These are phyloP conservation scores for Teratosphaeriaceae sp. DNA, from an alignment of 2,329 filamentous ascomycete species.

Conservation along the genomic window DNA sequence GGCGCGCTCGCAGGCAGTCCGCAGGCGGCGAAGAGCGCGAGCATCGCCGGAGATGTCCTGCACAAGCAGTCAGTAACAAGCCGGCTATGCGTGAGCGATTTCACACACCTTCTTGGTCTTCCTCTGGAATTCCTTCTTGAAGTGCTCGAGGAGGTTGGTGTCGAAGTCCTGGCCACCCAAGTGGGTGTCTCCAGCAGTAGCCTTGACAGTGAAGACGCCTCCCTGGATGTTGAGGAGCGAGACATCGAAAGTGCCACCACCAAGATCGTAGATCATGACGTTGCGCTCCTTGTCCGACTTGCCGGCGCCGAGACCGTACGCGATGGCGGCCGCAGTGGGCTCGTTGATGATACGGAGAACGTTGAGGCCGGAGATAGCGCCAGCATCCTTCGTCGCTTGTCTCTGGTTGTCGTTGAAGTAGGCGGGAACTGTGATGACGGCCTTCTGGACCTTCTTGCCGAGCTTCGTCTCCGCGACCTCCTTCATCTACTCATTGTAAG, in stretches of 20 bases:
- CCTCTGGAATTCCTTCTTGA: slow-evolving; percentile 86
- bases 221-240: slow-evolving; percentile 98
- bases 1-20: slow-evolving; percentile 98
- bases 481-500: slow-evolving; percentile 67
- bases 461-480: slow-evolving; percentile 98
- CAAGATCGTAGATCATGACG: slow-evolving; percentile 98
- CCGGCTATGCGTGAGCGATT: too few species aligned
- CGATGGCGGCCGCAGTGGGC: slow-evolving; percentile 95
- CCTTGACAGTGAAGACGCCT: slow-evolving; percentile 98
- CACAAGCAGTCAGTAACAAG: too few species aligned
- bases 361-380: slow-evolving; percentile 94
- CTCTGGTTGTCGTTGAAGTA: slow-evolving; percentile 99
- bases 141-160: slow-evolving; percentile 89
- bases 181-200: slow-evolving; percentile 95
- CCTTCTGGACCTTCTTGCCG: slow-evolving; percentile 98
- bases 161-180: slow-evolving; percentile 96
- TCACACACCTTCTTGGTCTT: slow-evolving; percentile 65
- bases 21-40: slow-evolving; percentile 89
- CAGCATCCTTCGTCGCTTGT: slow-evolving; percentile 98
- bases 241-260: slow-evolving; percentile 99
- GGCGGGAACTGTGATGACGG: slow-evolving; percentile 95
- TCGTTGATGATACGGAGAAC: slow-evolving; percentile 99
- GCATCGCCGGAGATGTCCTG: slow-evolving; percentile 74
- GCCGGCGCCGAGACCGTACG: slow-evolving; percentile 69
- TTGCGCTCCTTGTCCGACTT: slow-evolving; percentile 90